Evolutionary conservation across 2,329 filamentous ascomycete genomes (phyloP).

Genomic region (Venturia effusa): DNA sequence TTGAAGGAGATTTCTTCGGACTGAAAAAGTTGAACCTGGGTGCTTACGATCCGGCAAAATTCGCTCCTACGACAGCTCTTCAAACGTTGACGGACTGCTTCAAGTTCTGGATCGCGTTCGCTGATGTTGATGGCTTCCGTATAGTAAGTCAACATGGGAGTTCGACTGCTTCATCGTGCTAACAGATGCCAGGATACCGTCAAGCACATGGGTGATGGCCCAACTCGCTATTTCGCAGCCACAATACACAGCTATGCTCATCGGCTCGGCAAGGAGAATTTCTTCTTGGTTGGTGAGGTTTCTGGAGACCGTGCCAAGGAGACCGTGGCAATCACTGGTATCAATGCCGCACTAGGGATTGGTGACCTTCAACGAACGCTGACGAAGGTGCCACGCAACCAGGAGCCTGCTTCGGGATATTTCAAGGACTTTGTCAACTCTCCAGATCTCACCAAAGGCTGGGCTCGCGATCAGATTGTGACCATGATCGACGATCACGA

Average conservation of each 20-base stretch:
- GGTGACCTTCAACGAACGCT: conserved; percentile 17
- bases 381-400: conserved; percentile 13
- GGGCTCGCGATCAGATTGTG: conserved; percentile 17
- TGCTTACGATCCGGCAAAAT: conserved; percentile 12
- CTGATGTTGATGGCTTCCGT: conserved; percentile 16
- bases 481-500: conserved; percentile 18
- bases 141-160: conserved; percentile 6
- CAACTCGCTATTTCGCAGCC: conserved; percentile 16
- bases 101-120: conserved; percentile 19
- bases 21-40: conserved; percentile 18
- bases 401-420: conserved; percentile 11
- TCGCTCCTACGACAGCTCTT: conserved; percentile 14
- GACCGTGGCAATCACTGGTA: conserved; percentile 15
- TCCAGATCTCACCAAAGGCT: conserved; percentile 15
- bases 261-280: conserved; percentile 16
- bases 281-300: conserved; percentile 18
- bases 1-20: conserved; percentile 17
- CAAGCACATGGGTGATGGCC: conserved; percentile 18
- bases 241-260: conserved; percentile 16
- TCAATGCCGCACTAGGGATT: conserved; percentile 19
- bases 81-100: conserved; percentile 15
- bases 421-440: conserved; percentile 17
- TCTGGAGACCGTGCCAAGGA: conserved; percentile 15
- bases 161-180: background rate
- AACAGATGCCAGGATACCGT: conserved; percentile 14